Percentiles rank a stretch among this genome's conserved stretches.
Evolutionary conservation across 768 basidiomycete genomes (phyloP).

Genomic region (Termitomyces sp.): DNA sequence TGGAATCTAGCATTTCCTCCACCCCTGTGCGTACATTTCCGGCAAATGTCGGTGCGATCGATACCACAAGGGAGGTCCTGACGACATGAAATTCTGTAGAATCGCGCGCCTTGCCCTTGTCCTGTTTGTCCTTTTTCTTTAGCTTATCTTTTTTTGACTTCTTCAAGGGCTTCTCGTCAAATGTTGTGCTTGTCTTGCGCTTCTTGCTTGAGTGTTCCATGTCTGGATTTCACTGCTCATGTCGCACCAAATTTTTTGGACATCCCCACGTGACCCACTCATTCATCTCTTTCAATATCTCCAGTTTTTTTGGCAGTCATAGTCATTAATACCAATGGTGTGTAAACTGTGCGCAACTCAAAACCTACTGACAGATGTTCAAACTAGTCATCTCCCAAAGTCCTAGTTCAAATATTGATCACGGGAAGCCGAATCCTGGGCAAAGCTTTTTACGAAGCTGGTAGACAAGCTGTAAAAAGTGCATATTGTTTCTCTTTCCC

Average conservation of each 20-base stretch:
- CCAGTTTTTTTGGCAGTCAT: background rate
- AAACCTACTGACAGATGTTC: background rate
- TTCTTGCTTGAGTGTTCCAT: slow-evolving; percentile 35
- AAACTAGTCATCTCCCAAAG: slow-evolving; percentile 68
- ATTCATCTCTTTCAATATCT: background rate
- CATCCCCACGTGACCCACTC: slow-evolving; percentile 6
- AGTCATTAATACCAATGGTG: slow-evolving; percentile 9
- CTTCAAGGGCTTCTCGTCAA: slow-evolving; percentile 23
- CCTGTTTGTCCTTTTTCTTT: slow-evolving; percentile 21
- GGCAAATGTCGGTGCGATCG: slow-evolving; percentile 80
- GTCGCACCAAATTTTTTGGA: slow-evolving; percentile 6
- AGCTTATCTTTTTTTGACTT: slow-evolving; percentile 33
- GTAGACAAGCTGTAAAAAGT: slow-evolving; percentile 93
- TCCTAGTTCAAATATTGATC: slow-evolving; percentile 73
- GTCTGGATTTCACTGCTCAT: slow-evolving; percentile 3
- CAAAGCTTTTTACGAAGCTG: slow-evolving; percentile 87
- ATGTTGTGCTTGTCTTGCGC: slow-evolving; percentile 32
- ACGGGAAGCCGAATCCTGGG: slow-evolving; percentile 80
- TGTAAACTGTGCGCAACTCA: background rate
- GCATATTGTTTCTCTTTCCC: slow-evolving; percentile 20
- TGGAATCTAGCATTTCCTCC: slow-evolving; percentile 87
- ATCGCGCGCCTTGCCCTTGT: slow-evolving; percentile 33
- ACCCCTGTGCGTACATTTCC: slow-evolving; percentile 67
- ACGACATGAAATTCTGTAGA: slow-evolving; percentile 54
- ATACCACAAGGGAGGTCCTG: slow-evolving; percentile 60